Evolutionary conservation across 169 alveolate genomes (phyloP), one percentile per base, ranked within the genome.

Genomic region (Eimeria praecox): DNA sequence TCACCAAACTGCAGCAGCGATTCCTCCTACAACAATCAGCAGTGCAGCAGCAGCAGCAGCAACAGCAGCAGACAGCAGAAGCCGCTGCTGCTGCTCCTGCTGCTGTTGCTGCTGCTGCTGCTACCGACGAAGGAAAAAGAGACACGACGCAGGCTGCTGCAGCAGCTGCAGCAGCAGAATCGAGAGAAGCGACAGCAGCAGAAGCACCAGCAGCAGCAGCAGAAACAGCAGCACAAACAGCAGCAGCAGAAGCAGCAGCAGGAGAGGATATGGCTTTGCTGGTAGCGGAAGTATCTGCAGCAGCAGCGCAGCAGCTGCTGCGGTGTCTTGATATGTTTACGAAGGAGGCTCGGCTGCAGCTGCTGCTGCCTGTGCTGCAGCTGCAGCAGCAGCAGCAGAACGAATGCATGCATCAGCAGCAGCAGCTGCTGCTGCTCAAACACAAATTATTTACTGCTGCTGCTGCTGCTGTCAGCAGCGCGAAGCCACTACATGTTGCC

Each of bases 401-500:
- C 40, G 69, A 64, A 3, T 78, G 89, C 66, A n/a, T 16, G 59
- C 89, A 78, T n/a, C 89, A 78, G 66, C 64, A 46, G 66, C 89
- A 78, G 89, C 89, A 78, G 35, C 89, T 78, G 69, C 66, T 78
- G 89, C 89, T 78, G 69, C 66, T 78, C 27, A 78, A 16, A 40
- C 89, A 78, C 89, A 78, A 78, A 40, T 5, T 78, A 33, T 78
- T 78, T 78, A 10, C 89, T 20, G n/a, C 33, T 56, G 89, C 66
- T 46, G 66, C 59, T 42, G 89, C 69, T 20, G 89, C 35, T 78
- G 89, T 46, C 16, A 64, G 89, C 42, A 78, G 27, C 12, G 27
- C n/a, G 64, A 59, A 78, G 89, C 89, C 89, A 64, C 89, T 40
- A 64, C 89, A 78, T 4, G 89, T 78, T 16, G 89, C 89, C 64